These are phyloP conservation scores for Trichomonas vaginalis DNA, from an alignment of 208 protist species.

Conservation along the genomic window DNA sequence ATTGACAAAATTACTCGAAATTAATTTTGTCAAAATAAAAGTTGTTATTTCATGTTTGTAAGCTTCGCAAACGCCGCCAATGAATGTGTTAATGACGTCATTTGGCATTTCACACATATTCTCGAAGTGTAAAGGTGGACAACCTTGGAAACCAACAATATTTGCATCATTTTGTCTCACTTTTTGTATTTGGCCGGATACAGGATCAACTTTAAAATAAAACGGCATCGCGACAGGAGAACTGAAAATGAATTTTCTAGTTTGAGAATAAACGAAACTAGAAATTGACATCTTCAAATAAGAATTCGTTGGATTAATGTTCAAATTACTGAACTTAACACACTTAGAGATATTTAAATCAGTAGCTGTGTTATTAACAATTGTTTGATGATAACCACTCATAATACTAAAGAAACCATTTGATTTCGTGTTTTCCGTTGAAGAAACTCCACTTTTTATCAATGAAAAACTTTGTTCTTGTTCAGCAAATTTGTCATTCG, in stretches of 20 bases:
- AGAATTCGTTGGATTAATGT: neutral
- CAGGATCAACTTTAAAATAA: neutral
- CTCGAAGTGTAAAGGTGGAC: neutral
- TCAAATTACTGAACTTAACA: neutral
- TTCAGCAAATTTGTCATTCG: neutral
- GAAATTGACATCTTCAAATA: neutral
- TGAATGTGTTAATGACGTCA: neutral
- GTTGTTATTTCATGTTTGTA: neutral
- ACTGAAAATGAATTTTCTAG: neutral
- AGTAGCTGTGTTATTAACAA: neutral
- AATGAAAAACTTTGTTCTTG: neutral
- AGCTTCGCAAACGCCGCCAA: neutral
- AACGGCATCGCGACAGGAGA: neutral
- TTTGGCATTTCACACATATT: neutral
- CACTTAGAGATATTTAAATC: neutral
- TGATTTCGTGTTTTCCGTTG: neutral
- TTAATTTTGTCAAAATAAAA: neutral
- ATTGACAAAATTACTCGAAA: neutral
- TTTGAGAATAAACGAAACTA: neutral
- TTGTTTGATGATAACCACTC: neutral
- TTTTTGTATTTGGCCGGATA: neutral
- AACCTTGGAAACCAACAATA: neutral
- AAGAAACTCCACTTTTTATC: neutral
- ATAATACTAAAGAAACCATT: neutral
- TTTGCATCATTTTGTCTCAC: neutral